Evolutionary conservation across 176 grass and related monocot genomes (phyloP).

Genomic region (Elaeis guineensis): DNA sequence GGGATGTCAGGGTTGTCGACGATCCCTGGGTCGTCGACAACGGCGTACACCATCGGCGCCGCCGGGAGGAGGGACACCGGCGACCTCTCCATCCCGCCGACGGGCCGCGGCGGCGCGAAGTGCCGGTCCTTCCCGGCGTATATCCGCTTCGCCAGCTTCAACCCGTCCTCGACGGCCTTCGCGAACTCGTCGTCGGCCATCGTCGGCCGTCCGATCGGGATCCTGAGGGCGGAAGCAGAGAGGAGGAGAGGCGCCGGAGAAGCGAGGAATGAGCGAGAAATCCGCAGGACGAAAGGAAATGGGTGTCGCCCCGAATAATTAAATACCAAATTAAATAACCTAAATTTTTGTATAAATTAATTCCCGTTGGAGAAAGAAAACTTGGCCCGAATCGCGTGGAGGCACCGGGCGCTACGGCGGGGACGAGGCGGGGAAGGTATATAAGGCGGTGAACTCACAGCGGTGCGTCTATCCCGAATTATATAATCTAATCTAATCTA

Average conservation of each 20-base stretch:
- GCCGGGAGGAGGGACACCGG: constrained; percentile 30
- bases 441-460: too few relatives aligned
- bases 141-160: constrained; percentile 63
- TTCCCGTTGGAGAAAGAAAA: too few relatives aligned
- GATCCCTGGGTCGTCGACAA: constrained; percentile 52
- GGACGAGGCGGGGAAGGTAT: too few relatives aligned
- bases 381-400: too few relatives aligned
- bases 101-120: constrained; percentile 25
- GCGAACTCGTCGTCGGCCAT: constrained; percentile 42
- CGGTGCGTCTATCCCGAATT: too few relatives aligned
- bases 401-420: too few relatives aligned
- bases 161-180: constrained; percentile 67
- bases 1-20: constrained; percentile 91
- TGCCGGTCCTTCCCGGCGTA: not conserved
- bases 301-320: too few relatives aligned
- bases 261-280: not conserved
- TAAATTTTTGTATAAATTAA: too few relatives aligned
- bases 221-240: not conserved
- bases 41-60: constrained; percentile 68
- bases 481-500: too few relatives aligned
- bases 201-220: constrained; percentile 5
- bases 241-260: not conserved
- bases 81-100: constrained; percentile 43
- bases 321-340: too few relatives aligned
- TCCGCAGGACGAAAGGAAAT: too few relatives aligned